Evolutionary conservation across 177 flowering plant genomes (phyloP).

Genomic region (Tripterygium wilfordii): DNA sequence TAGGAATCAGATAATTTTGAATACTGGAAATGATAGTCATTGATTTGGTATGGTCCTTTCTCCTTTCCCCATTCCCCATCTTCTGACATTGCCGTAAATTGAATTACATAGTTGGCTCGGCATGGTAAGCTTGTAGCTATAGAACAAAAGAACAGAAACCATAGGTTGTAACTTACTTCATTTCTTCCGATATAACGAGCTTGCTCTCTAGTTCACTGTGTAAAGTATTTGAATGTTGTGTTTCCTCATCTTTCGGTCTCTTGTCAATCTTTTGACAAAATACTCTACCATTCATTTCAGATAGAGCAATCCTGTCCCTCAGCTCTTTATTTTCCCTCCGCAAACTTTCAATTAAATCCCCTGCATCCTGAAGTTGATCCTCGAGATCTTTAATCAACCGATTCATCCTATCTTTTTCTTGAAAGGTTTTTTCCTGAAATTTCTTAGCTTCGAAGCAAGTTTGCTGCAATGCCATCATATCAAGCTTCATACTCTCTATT

Average conservation of each 20-base stretch:
- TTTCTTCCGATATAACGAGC: conserved; percentile 16
- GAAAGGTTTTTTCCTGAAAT: conserved; percentile 38
- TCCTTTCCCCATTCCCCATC: too few species aligned
- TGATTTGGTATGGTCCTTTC: too few species aligned
- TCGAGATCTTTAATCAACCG: conserved; percentile 35
- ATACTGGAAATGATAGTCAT: too few species aligned
- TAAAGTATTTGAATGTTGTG: conserved; percentile 3
- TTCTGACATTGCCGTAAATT: too few species aligned
- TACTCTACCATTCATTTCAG: conserved; percentile 22
- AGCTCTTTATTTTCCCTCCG: conserved; percentile 54
- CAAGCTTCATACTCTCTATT: conserved; percentile 80
- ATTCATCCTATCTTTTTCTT: conserved; percentile 40
- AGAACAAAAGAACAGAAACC: neutral
- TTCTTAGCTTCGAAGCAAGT: conserved; percentile 46
- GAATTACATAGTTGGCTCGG: neutral
- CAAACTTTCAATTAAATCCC: conserved; percentile 28
- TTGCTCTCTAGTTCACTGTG: conserved; percentile 19
- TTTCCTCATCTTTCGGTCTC: conserved; percentile 20
- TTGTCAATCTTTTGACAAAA: conserved; percentile 30
- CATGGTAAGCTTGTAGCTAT: neutral
- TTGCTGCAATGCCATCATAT: conserved; percentile 52
- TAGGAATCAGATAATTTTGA: too few species aligned
- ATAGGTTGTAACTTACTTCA: conserved; percentile 29
- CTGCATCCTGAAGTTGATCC: conserved; percentile 30
- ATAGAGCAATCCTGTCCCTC: conserved; percentile 34